These are phyloP conservation scores for Fusarium sp. DNA, from an alignment of 2,329 filamentous ascomycete genomes.

Conservation along the genomic window DNA sequence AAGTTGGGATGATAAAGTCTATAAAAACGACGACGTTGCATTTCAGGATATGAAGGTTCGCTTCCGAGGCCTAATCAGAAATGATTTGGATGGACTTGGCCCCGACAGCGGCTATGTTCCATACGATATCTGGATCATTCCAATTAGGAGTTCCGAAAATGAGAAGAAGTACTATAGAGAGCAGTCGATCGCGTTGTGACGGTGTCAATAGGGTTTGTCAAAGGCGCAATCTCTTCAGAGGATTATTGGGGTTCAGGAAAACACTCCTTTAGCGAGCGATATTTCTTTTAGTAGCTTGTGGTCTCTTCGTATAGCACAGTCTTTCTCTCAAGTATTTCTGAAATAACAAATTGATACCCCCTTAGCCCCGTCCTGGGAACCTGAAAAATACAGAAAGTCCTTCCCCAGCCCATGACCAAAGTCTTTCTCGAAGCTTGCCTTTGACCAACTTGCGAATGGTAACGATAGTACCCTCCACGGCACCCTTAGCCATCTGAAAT, in stretches of 20 bases:
- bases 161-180: not conserved
- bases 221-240: not conserved
- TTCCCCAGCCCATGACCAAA: accelerated
- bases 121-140: slow-evolving; percentile 12
- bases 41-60: slow-evolving; percentile 13
- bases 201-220: accelerated
- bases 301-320: not conserved
- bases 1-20: slow-evolving; percentile 6
- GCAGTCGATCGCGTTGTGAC: not conserved
- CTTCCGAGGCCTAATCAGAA: not conserved
- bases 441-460: slow-evolving; percentile 22
- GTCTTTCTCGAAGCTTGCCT: slow-evolving; percentile 4
- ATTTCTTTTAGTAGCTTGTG: not conserved
- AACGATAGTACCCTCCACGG: slow-evolving; percentile 27
- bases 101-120: not conserved
- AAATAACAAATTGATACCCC: not conserved
- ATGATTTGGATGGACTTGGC: not conserved
- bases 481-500: slow-evolving; percentile 16
- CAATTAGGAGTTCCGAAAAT: not conserved
- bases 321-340: not conserved
- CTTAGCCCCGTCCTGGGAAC: accelerated
- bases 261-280: not conserved
- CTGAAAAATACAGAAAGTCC: not conserved
- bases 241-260: not conserved
- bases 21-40: not conserved